Evolutionary conservation across 371 early-diverging fungal genomes (phyloP).

Genomic region (Fennellomyces sp.): DNA sequence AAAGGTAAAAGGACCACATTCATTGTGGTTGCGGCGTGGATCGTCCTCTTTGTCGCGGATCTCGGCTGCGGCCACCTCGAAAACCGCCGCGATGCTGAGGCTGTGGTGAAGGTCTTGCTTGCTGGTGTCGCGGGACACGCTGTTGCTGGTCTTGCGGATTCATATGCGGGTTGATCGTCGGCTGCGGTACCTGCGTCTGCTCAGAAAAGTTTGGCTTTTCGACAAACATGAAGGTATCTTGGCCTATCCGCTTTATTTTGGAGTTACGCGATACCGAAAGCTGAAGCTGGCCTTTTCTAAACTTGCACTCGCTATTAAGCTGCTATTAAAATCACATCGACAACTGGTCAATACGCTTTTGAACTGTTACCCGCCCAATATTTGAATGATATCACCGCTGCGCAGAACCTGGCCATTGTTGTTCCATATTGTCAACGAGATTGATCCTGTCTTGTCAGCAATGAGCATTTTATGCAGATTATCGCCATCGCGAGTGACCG

Average conservation of each 20-base stretch:
- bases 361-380: constrained; percentile 49
- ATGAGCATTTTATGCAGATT: constrained; percentile 53
- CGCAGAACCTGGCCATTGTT: constrained; percentile 41
- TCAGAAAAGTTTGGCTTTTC: constrained; percentile 46
- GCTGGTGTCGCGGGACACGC: not conserved
- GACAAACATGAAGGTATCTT: constrained; percentile 37
- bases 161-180: not conserved
- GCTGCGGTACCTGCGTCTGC: constrained; percentile 5
- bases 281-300: constrained; percentile 24
- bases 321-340: not conserved
- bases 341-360: not conserved
- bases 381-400: constrained; percentile 58
- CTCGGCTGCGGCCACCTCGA: constrained; percentile 3
- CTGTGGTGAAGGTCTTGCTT: not conserved
- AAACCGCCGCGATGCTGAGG: not conserved
- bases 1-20: too few relatives aligned
- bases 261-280: constrained; percentile 18
- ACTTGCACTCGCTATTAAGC: constrained; percentile 18
- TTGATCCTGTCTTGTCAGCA: constrained; percentile 58
- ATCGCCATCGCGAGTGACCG: constrained; percentile 48
- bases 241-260: constrained; percentile 34
- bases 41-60: constrained; percentile 1
- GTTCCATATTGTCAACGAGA: constrained; percentile 58
- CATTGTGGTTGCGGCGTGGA: not conserved
- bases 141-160: not conserved